Percentiles rank a stretch among this genome's conserved stretches.
These are phyloP conservation scores for Bruguiera hainesii DNA, from an alignment of 441 rosid genomes.

Conservation along the genomic window DNA sequence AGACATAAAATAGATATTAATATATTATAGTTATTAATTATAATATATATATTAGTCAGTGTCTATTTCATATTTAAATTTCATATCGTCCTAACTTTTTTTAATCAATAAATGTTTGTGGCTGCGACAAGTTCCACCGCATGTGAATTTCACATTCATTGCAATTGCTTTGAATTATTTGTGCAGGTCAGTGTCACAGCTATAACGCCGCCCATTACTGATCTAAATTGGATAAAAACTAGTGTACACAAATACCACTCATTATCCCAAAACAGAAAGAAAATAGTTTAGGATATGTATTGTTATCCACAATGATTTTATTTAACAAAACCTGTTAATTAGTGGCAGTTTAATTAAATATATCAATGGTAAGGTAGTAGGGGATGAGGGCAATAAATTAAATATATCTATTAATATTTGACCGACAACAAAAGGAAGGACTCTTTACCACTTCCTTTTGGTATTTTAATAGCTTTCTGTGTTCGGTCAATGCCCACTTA, in stretches of 20 bases:
- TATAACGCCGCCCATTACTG: not conserved
- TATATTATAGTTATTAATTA: no score
- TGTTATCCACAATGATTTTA: constrained; percentile 4
- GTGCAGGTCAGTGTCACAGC: not conserved
- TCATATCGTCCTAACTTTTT: no score
- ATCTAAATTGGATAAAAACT: no score
- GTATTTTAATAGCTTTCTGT: constrained; percentile 14
- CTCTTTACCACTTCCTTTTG: constrained; percentile 25
- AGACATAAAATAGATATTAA: no score
- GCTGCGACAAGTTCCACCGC: not conserved
- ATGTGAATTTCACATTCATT: not conserved
- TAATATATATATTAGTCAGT: no score
- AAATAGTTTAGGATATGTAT: not conserved
- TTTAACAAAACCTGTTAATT: not conserved
- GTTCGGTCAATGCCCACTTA: constrained; percentile 19
- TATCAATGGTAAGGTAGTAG: not conserved
- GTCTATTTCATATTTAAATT: no score
- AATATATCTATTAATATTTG: constrained; percentile 24
- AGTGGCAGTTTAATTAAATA: constrained; percentile 16
- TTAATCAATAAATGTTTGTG: not conserved
- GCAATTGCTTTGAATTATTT: not conserved
- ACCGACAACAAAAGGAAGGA: constrained; percentile 23
- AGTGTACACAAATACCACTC: no score
- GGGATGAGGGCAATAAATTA: constrained; percentile 9
- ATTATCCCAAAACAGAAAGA: no score